Evolutionary conservation across 345 rosid species (phyloP), one percentile per base, ranked within the genome.

Genomic region (Physaria fendleri): DNA sequence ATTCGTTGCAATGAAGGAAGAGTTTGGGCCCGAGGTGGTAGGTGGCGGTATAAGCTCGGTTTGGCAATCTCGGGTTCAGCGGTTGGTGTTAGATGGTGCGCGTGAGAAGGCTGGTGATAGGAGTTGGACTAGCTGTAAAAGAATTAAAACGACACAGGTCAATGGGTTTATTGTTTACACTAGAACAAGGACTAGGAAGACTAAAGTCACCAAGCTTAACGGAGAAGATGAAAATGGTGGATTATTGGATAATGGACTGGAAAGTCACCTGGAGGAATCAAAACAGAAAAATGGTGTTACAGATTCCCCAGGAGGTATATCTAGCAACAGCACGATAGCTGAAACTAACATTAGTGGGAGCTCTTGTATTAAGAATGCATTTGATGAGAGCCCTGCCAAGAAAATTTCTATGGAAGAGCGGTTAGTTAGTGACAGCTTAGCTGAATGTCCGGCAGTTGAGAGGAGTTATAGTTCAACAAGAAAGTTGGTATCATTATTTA

Each of bases 81-180:
- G 64, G 68, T 62, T 57, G 75, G 58, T 54, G 10, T 66, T 39
- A 64, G 68, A 64, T 35, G 71, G 76, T 35, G 69, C 58, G 16
- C 56, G 74, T 65, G 56, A 25, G 8, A 60, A 65, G 24, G 68
- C 63, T 27, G 65, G 51, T 39, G 81, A 78, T 30, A 74, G 54
- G 64, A 71, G 52, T 55, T 71, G 68, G 55, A 71, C 48, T 57
- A 53, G 80, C 10, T 69, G 70, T 68, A 85, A 85, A 80, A 74
- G 90, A 56, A 66, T 77, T 56, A 88, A 76, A 69, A 73, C 71
- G 62, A 73, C 77, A 52, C 66, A 80, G 56, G 85, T 81, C 23
- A 84, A 84, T 82, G 86, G 94, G 47, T 73, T 66, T 42, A 81
- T 85, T 47, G 98, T 91, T 41, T 91, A 91, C 49, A 78, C 86